Evolutionary conservation across 108 stramenopile species (phyloP).

Genomic region (Pseudonitzschia multistriata): DNA sequence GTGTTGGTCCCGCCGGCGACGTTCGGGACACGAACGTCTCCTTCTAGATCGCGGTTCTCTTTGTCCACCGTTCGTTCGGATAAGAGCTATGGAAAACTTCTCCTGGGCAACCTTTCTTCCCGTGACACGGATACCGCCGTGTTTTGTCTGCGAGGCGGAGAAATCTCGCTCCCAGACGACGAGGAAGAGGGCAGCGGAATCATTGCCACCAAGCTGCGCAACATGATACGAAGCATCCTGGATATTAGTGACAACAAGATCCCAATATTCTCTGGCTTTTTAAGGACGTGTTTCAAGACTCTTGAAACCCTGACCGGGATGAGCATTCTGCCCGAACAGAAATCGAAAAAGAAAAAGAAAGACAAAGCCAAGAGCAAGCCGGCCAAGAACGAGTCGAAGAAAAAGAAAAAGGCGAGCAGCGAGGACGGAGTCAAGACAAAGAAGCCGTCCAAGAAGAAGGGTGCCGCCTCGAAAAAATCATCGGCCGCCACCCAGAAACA

Average conservation of each 20-base stretch:
- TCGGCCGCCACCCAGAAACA: slow-evolving; percentile 59
- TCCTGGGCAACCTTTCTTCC: not conserved
- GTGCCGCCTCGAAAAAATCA: slow-evolving; percentile 29
- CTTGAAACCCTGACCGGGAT: slow-evolving; percentile 39
- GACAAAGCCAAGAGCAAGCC: slow-evolving; percentile 19
- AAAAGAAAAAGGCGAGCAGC: slow-evolving; percentile 11
- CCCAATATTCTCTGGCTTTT: slow-evolving; percentile 22
- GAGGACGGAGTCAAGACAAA: slow-evolving; percentile 8
- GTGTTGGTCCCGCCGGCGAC: not conserved
- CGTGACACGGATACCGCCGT: not conserved
- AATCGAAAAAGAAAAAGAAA: slow-evolving; percentile 39
- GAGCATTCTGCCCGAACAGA: slow-evolving; percentile 24
- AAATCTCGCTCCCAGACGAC: slow-evolving; percentile 21
- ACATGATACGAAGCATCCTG: slow-evolving; percentile 38
- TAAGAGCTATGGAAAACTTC: too few relatives aligned
- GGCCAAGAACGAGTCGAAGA: slow-evolving; percentile 21
- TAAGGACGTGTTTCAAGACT: slow-evolving; percentile 18
- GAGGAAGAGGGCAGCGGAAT: slow-evolving; percentile 14
- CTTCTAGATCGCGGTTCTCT: not conserved
- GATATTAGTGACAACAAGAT: slow-evolving; percentile 35
- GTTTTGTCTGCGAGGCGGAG: slow-evolving; percentile 23
- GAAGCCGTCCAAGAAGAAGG: slow-evolving; percentile 24
- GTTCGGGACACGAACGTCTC: not conserved
- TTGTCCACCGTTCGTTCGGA: not conserved
- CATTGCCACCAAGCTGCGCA: slow-evolving; percentile 33